Conservation (phyloP, 2,329 filamentous ascomycete species). For the Colletotrichum costaricense region DNA sequence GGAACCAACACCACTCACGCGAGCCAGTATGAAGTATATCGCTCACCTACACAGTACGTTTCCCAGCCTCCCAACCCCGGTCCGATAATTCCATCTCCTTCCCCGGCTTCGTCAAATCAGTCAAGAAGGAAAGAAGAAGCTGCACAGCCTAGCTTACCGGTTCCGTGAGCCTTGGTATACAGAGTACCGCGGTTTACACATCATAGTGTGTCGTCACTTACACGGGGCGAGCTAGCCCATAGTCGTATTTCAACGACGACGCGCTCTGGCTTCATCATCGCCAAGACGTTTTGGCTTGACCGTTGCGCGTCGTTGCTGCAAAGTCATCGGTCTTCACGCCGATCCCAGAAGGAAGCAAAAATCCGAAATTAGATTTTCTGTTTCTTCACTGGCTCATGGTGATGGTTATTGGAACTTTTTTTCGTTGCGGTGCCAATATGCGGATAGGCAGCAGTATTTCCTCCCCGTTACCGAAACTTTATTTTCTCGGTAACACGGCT, state of each 20-base stretch:
- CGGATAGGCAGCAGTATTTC: not conserved
- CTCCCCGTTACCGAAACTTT: not conserved
- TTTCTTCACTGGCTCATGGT: not conserved
- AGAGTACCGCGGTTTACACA: not conserved
- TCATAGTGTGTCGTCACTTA: not conserved
- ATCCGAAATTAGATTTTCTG: not conserved
- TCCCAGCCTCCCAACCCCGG: not conserved
- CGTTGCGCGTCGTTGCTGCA: not conserved
- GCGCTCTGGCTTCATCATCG: not conserved
- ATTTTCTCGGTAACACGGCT: not conserved
- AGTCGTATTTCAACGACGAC: not conserved
- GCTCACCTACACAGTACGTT: not conserved
- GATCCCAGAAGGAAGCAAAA: not conserved
- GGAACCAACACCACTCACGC: not conserved
- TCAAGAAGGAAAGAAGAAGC: not conserved
- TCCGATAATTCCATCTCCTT: no score
- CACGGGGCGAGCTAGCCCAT: not conserved
- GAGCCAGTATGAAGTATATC: slow-evolving; percentile 13
- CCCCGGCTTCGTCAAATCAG: not conserved
- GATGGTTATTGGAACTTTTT: not conserved
- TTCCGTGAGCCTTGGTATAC: not conserved
- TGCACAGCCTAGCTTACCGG: not conserved
- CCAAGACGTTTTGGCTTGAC: not conserved
- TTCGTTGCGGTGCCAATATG: not conserved
- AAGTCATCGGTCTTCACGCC: not conserved